Evolutionary conservation across 768 basidiomycete genomes (phyloP).

Genomic region (Mycena amicta): DNA sequence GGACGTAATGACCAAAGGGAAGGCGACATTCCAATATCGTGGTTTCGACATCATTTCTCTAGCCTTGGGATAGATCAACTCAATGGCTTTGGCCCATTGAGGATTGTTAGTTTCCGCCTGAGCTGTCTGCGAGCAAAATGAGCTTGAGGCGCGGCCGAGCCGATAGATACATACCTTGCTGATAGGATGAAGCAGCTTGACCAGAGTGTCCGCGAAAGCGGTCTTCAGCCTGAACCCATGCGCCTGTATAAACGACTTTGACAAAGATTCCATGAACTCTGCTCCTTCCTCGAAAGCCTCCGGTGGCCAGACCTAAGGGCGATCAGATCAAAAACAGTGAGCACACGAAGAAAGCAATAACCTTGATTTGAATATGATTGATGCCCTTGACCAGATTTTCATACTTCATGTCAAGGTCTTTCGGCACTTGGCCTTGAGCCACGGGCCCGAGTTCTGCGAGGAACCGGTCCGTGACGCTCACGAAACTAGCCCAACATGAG

Average conservation of each 20-base stretch:
- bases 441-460: conserved; percentile 77
- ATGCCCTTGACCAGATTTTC: conserved; percentile 86
- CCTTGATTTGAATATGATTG: conserved; percentile 82
- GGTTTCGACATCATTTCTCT: conserved; percentile 86
- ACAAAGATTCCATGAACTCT: conserved; percentile 84
- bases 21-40: conserved; percentile 87
- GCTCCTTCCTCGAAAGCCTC: conserved; percentile 92
- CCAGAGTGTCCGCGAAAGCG: conserved; percentile 82
- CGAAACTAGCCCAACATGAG: conserved; percentile 54
- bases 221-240: conserved; percentile 84
- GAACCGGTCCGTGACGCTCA: conserved; percentile 92
- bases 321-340: conserved; percentile 1
- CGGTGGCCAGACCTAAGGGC: conserved; percentile 84
- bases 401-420: conserved; percentile 79
- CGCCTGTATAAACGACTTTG: conserved; percentile 80
- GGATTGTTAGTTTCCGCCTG: conserved; percentile 97
- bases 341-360: conserved; percentile 27
- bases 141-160: conserved; percentile 3
- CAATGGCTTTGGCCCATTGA: conserved; percentile 90
- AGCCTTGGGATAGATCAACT: conserved; percentile 79
- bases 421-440: conserved; percentile 72
- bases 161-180: conserved; percentile 60
- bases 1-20: conserved; percentile 79
- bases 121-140: conserved; percentile 60
- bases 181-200: conserved; percentile 80